Evolutionary conservation across 225 moss, liverwort and hornwort species (phyloP).

Genomic region (Pseudoscleropodium purum): DNA sequence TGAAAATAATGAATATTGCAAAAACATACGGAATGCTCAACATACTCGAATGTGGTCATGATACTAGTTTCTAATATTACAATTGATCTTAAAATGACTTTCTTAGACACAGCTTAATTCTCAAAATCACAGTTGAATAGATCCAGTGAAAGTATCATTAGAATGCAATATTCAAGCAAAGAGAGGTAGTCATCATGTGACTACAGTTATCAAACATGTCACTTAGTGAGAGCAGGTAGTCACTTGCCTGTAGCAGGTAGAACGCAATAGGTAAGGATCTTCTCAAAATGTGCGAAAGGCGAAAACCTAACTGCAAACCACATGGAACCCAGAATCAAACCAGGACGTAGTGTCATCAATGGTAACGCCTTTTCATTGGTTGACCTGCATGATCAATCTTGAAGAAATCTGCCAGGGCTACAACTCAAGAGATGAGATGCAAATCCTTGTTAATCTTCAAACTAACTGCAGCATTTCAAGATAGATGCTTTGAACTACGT

Average conservation of each 20-base stretch:
- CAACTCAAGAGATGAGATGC: background rate
- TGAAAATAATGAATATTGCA: background rate
- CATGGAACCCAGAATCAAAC: background rate
- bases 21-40: background rate
- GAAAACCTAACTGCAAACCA: constrained; percentile 76
- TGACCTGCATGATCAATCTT: background rate
- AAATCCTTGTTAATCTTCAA: background rate
- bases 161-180: background rate
- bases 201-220: background rate
- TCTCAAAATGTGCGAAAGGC: constrained; percentile 88
- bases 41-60: background rate
- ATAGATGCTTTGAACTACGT: background rate
- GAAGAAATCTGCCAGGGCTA: background rate
- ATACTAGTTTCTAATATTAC: background rate
- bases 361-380: background rate
- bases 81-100: background rate
- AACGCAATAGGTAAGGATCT: constrained; percentile 80
- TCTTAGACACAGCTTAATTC: background rate
- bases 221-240: background rate
- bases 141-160: background rate
- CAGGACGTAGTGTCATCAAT: background rate
- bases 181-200: background rate
- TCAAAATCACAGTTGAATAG: background rate
- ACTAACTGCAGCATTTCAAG: background rate
- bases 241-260: constrained; percentile 72